These are phyloP conservation scores for Ensete ventricosum DNA, from an alignment of 176 grass and related monocot species.

Conservation along the genomic window DNA sequence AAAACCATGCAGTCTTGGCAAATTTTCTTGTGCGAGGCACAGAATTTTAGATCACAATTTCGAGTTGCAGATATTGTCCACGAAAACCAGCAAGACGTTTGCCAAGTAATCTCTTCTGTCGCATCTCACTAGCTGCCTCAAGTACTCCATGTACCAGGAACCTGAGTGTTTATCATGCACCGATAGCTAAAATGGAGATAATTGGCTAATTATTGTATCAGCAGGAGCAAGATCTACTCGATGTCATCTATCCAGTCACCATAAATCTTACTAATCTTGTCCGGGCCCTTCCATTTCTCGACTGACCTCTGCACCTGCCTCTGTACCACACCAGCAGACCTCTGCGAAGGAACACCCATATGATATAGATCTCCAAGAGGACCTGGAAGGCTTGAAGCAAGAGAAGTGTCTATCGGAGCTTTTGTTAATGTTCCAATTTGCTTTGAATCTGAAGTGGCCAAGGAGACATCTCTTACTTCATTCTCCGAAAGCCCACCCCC, in stretches of 20 bases:
- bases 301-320: slow-evolving; percentile 57
- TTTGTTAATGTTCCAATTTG: slow-evolving; percentile 1
- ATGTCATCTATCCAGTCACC: slow-evolving; percentile 48
- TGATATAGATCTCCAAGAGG: slow-evolving; percentile 10
- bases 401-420: neutral
- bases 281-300: slow-evolving; percentile 93
- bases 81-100: too few species aligned
- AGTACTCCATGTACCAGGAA: too few species aligned
- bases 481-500: slow-evolving; percentile 60
- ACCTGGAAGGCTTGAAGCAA: neutral
- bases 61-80: too few species aligned
- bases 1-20: too few species aligned
- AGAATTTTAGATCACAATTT: too few species aligned
- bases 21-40: too few species aligned
- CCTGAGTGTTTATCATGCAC: too few species aligned
- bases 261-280: slow-evolving; percentile 51
- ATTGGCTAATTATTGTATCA: neutral
- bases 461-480: slow-evolving; percentile 41
- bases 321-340: neutral
- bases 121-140: too few species aligned
- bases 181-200: neutral
- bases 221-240: slow-evolving; percentile 37
- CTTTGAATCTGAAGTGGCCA: slow-evolving; percentile 36
- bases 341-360: slow-evolving; percentile 10
- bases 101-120: too few species aligned